A percentile compares a stretch with the other conserved stretches of the same genome.
Conservation (phyloP, 106 monocot species). For the Allium fistulosum region DNA sequence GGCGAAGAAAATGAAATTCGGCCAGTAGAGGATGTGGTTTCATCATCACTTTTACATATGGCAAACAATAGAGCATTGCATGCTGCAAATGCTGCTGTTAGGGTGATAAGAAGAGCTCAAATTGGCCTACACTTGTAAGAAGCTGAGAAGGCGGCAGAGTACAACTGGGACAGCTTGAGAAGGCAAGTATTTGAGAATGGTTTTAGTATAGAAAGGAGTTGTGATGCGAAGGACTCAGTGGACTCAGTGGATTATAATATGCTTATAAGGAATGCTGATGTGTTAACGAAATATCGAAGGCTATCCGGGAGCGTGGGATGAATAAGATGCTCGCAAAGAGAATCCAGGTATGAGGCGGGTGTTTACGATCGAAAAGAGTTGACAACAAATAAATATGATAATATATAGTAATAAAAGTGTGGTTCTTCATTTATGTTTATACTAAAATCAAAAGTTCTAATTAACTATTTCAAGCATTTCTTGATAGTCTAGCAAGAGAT, state of each 20-base stretch:
- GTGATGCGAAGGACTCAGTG: slow-evolving; percentile 48
- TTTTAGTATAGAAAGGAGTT: slow-evolving; percentile 32
- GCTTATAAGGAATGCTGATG: slow-evolving; percentile 49
- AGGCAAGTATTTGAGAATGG: slow-evolving; percentile 15
- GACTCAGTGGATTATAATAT: slow-evolving; percentile 82
- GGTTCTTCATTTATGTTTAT: too few relatives aligned
- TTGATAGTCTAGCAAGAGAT: slow-evolving; percentile 17
- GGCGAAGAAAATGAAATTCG: slow-evolving; percentile 28
- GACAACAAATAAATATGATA: too few relatives aligned
- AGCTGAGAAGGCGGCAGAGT: slow-evolving; percentile 17
- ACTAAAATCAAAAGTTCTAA: too few relatives aligned
- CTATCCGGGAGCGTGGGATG: slow-evolving; percentile 78
- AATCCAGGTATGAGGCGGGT: slow-evolving; percentile 44
- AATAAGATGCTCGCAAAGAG: slow-evolving; percentile 82
- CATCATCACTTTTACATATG: slow-evolving; percentile 31
- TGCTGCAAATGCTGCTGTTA: background rate
- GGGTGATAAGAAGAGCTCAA: slow-evolving; percentile 1
- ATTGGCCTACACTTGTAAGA: background rate
- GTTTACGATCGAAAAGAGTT: too few relatives aligned
- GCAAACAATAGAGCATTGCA: slow-evolving; percentile 15
- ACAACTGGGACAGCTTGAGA: slow-evolving; percentile 72
- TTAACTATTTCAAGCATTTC: slow-evolving; percentile 15
- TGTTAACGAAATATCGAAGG: slow-evolving; percentile 53
- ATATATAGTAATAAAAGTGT: too few relatives aligned
- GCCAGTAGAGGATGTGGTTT: slow-evolving; percentile 2